Base-by-base conservation (phyloP, 805 yeast species). In the Cyberlindnera galapagoensis region DNA sequence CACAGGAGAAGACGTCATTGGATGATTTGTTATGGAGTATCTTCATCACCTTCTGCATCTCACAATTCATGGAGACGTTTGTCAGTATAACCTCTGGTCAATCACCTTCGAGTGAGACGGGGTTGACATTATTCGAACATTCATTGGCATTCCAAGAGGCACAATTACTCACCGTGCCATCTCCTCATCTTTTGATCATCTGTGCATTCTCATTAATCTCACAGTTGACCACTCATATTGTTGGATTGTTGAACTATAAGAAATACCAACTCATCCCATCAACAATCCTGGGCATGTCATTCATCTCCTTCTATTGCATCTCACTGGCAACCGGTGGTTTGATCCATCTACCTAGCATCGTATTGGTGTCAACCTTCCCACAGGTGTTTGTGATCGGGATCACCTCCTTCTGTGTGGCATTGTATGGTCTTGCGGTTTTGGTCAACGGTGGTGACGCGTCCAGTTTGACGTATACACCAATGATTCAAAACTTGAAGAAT, bases 131-230 rank as follows among this genome's bases (percentile, higher is more conserved):
- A 21, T 80, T 82, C 55, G 92, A 83, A 52, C 80, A 76, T 46
- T 79, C 90, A 4, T 52, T 80, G 11, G 83, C 85, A 9, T 80
- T 80, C 49, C 88, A 81, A 46, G 92, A 82, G 44, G 76, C 70
- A 36, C 80, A 69, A 51, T 62, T 65, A 26, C 57, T 62, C 21
- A 59, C 34, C 33, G 57, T 65, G 30, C 85, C 76, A 20, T 68
- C 76, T 2, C 68, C 63, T 30, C 83, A 67, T 48, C 59, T 71
- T 28, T 62, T 71, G 26, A 55, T 65, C 8, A 60, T 75, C 4
- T 66, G 77, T n/a, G 38, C 75, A 7, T 69, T 74, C 46, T 76
- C 80, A 37, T 52, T 80, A 1, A 34, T 66, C 1, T 75, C 74
- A 37, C 87, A 83, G 44, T 41, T 80, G 8, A 56, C 69, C 12